phyloP scores from a whole-genome alignment of 148 eudicot genomes.

The Chenopodium quinoa region DNA sequence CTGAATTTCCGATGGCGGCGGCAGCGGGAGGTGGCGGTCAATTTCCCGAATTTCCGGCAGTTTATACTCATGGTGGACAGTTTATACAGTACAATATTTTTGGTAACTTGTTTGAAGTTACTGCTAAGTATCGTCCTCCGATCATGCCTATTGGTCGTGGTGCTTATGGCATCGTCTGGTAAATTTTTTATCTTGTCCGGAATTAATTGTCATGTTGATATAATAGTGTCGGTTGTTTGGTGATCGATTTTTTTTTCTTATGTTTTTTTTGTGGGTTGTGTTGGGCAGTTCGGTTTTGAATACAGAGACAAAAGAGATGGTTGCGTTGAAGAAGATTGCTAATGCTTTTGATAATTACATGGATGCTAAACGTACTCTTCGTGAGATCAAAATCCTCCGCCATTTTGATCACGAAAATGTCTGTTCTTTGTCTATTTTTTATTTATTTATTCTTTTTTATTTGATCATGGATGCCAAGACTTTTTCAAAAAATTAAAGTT shows the following conservation, averaged over 20 bases:
- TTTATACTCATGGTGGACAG: conserved; percentile 62
- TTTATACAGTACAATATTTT: conserved; percentile 69
- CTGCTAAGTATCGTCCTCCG: conserved; percentile 82
- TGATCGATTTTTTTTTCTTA: too few relatives aligned
- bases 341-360: conserved; percentile 91
- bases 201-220: too few relatives aligned
- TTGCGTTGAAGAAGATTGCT: conserved; percentile 92
- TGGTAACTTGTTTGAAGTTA: conserved; percentile 67
- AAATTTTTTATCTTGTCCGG: not conserved
- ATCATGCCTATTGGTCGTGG: conserved; percentile 96
- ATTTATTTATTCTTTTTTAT: not conserved
- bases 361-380: conserved; percentile 93
- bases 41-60: conserved; percentile 58
- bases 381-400: conserved; percentile 91
- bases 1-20: conserved; percentile 16
- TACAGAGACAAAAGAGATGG: conserved; percentile 80
- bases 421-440: conserved; percentile 11
- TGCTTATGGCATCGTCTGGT: conserved; percentile 98
- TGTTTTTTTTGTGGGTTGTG: too few relatives aligned
- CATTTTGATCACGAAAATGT: conserved; percentile 95
- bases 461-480: too few relatives aligned
- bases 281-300: conserved; percentile 62
- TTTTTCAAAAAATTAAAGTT: too few relatives aligned
- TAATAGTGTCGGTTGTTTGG: too few relatives aligned
- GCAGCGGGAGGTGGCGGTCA: conserved; percentile 32